Base-by-base conservation (phyloP, 2,329 filamentous ascomycete genomes). In the Epicoccum nigrum region DNA sequence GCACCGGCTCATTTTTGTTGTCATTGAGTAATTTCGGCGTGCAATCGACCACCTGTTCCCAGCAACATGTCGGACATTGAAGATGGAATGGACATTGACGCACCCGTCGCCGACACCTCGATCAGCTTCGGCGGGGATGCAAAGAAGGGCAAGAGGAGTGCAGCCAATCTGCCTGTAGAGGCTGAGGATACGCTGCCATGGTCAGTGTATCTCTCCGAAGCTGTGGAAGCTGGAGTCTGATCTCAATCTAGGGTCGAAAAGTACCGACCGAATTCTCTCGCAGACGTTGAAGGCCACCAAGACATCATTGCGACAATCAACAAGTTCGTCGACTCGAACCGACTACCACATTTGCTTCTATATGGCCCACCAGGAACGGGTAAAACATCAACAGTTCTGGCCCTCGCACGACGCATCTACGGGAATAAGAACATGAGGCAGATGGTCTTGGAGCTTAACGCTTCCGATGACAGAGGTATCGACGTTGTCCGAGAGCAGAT, bases 241-340 rank as follows among this genome's bases (percentile, higher is more conserved):
- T 34, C 4, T 9, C 1, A 4, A 3, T 8, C 1, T 54, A 92
- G 89, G 92, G 92, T 99, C 7, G 94, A 99, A 72, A 99, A 99
- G 70, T 99, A 97, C 76, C 86, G 94, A 45, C 94, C 94, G 15
- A 86, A 87, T 55, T 91, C 89, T 1, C 84, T 99, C 37, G 85
- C 88, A 62, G 94, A 99, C 74, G 94, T 99, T 51, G 96, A 92
- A 3, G 94, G 94, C 16, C 94, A 99, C 74, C 89, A 97, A 70
- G 94, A 99, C 75, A 97, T 99, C 68, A 86, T 99, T 58, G 87
- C 92, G 4, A 99, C 94, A 2, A 96, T 99, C 78, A 97, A 97
- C 81, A 94, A 92, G 73, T 99, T 99, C 67, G 85, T 99, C 70
- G 92, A 97, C 70, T 84, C 90, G 50, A 97, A 99, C 76, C 86